Conservation (phyloP, 306 rosid genomes). For the Phaseolus lunatus region DNA sequence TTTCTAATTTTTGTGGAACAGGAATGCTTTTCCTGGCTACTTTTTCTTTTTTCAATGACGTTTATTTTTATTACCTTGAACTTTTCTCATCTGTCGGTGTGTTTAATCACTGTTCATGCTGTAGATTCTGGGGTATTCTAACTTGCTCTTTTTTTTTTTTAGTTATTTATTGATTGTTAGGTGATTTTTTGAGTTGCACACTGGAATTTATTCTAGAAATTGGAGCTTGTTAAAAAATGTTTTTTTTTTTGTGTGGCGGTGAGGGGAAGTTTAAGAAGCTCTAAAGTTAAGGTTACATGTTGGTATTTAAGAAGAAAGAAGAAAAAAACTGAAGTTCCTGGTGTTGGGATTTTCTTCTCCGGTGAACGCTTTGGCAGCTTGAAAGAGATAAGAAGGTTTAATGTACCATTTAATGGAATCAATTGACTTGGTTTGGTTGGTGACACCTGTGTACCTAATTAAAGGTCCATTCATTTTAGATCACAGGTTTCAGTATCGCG, state of each 20-base stretch:
- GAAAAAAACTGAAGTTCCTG: constrained; percentile 1
- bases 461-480: constrained; percentile 37
- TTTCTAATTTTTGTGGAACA: constrained; percentile 34
- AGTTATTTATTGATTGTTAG: constrained; percentile 13
- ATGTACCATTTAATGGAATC: neutral
- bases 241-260: neutral
- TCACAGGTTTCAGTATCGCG: constrained; percentile 25
- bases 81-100: neutral
- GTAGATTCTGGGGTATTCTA: constrained; percentile 1
- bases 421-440: constrained; percentile 39
- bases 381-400: neutral
- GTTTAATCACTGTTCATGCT: neutral
- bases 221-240: constrained; percentile 31
- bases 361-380: constrained; percentile 27
- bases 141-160: neutral
- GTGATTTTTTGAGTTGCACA: neutral
- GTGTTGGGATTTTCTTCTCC: constrained; percentile 21
- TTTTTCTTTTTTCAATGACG: neutral
- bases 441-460: constrained; percentile 28
- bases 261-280: neutral
- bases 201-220: constrained; percentile 1
- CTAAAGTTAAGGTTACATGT: neutral
- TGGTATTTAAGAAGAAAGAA: neutral
- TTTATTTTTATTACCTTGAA: neutral
- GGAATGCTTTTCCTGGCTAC: neutral